Percentiles rank a stretch among this genome's conserved stretches.
Conservation (phyloP, 2,329 filamentous ascomycete genomes). For the Sporothrix globosa region DNA sequence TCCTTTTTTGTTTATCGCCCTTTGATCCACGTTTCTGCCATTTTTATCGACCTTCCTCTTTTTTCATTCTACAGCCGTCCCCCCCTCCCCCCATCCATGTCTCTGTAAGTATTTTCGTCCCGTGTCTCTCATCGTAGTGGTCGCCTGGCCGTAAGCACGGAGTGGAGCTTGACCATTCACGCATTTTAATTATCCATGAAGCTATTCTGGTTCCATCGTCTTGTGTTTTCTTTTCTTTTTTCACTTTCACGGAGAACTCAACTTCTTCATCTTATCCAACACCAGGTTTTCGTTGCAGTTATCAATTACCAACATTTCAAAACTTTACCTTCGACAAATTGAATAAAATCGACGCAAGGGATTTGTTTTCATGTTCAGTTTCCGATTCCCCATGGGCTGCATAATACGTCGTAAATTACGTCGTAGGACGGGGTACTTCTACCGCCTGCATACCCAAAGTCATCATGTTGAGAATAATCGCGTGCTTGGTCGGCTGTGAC, state of each 20-base stretch:
- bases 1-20: neutral
- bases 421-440: neutral
- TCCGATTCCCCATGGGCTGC: too few relatives aligned
- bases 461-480: slow-evolving; percentile 24
- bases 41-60: slow-evolving; percentile 21
- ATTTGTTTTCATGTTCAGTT: neutral
- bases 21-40: neutral
- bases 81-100: slow-evolving; percentile 2
- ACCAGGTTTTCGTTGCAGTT: neutral
- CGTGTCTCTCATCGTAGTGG: slow-evolving; percentile 11
- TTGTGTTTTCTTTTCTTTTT: neutral
- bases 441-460: neutral
- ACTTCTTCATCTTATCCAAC: neutral
- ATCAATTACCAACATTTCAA: neutral
- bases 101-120: neutral
- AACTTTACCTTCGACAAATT: too few relatives aligned
- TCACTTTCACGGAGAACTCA: neutral
- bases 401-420: too few relatives aligned
- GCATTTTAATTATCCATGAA: too few relatives aligned
- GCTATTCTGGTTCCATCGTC: neutral
- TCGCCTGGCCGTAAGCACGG: slow-evolving; percentile 28
- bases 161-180: neutral
- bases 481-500: slow-evolving; percentile 26
- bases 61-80: slow-evolving; percentile 7
- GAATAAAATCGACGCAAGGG: slow-evolving; percentile 4